Base-by-base conservation (phyloP, 2,329 filamentous ascomycete species). In the Ceratocystis colombiana region DNA sequence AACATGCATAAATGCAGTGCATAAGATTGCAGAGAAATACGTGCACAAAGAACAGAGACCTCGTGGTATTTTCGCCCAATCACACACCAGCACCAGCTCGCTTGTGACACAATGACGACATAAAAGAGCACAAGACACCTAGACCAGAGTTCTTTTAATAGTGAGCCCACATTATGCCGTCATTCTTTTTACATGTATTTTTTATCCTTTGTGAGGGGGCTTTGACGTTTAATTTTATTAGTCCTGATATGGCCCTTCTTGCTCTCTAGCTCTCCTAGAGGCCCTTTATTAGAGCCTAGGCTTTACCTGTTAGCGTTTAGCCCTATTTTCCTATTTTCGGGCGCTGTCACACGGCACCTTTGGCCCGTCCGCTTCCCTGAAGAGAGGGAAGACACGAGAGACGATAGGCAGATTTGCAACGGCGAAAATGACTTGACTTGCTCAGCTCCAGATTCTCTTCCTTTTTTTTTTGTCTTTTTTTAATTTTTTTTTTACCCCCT, bases 21-120 rank as follows among this genome's bases (percentile, higher is more conserved):
- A 41, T 15, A 41, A 41, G 37, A 41, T 41, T 41, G 37, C 37
- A 41, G 37, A 41, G 37, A 41, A 15, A 15, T 41, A 41, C 37
- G 37, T 41, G 37, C 37, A 41, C 37, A 41, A 41, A 41, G 37
- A 41, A 41, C 37, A 41, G 12, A 12, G 48, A 6, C 53, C 22
- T 57, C 53, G 22, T 25, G 17, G n/a, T 5, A 57, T 57, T 30
- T 57, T n/a, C 22, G 33, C n/a, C 48, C 48, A 50, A 50, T 50
- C 48, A 50, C 20, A 50, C n/a, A 22, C 2, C 5, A 5, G 48
- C n/a, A 5, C 7, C 12, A 53, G n/a, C 7, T 10, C 2, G n/a
- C 7, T 6, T 8, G 22, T 8, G 28, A 57, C 53, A 57, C 53
- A 57, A 57, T 57, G 53, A 57, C 53, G 53, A 25, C 53, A 57